Percentiles rank a stretch among this genome's conserved stretches.
Conservation (phyloP, 768 basidiomycete species). For the Psilocybe cyanescens region DNA sequence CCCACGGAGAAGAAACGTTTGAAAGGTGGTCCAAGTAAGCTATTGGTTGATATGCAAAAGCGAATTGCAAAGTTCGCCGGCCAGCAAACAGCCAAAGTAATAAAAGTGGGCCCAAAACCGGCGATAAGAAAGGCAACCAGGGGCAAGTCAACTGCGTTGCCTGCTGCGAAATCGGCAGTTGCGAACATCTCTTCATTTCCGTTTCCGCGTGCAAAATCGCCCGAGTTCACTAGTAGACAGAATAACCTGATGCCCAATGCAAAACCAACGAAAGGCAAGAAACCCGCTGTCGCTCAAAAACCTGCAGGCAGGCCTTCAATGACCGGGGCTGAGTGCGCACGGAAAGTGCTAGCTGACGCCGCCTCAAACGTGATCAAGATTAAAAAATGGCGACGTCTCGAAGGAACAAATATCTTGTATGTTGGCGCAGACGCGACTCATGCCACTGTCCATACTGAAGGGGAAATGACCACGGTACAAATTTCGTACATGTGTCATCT, state of each 20-base stretch:
- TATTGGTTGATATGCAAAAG: constrained; percentile 36
- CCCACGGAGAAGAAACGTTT: constrained; percentile 15
- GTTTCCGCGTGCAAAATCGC: constrained; percentile 32
- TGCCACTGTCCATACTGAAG: constrained; percentile 53
- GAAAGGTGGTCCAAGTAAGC: constrained; percentile 28
- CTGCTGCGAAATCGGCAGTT: constrained; percentile 30
- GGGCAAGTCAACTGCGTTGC: constrained; percentile 11
- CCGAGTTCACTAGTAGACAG: constrained; percentile 14
- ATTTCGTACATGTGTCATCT: constrained; percentile 2
- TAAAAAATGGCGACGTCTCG: constrained; percentile 39
- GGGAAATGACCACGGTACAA: constrained; percentile 66
- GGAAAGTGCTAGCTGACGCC: constrained; percentile 26
- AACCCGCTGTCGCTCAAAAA: constrained; percentile 31
- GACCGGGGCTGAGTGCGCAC: constrained; percentile 59
- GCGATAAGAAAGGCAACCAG: constrained; percentile 12
- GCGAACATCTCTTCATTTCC: constrained; percentile 37
- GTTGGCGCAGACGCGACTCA: constrained; percentile 58
- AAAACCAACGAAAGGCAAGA: constrained; percentile 15
- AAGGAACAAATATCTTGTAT: constrained; percentile 61
- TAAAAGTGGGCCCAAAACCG: constrained; percentile 25
- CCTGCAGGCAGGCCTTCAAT: constrained; percentile 38
- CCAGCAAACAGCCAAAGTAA: constrained; percentile 31
- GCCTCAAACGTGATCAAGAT: constrained; percentile 20
- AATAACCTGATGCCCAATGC: background rate
- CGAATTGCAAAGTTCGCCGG: constrained; percentile 36